Percentiles rank a stretch among this genome's conserved stretches.
These are phyloP conservation scores for Acanthamoeba rhysodes DNA, from an alignment of 208 protist species.

Conservation along the genomic window DNA sequence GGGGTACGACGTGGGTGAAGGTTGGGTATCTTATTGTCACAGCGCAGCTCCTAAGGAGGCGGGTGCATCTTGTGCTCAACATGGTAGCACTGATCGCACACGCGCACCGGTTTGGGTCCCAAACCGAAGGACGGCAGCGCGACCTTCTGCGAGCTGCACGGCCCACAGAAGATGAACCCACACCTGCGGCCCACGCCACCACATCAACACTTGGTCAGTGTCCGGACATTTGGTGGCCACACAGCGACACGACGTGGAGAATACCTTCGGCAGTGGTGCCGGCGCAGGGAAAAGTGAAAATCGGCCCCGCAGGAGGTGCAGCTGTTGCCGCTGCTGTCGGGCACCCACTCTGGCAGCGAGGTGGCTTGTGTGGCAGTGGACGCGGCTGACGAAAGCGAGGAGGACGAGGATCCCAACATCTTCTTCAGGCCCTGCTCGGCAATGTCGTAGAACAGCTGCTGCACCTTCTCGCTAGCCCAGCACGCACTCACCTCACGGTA, in stretches of 20 bases:
- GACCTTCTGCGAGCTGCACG: slow-evolving; percentile 43
- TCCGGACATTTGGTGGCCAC: too few relatives aligned
- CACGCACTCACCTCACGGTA: slow-evolving; percentile 27
- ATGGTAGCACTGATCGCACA: slow-evolving; percentile 54
- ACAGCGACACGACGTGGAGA: background rate
- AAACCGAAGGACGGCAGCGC: slow-evolving; percentile 29
- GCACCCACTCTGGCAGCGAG: slow-evolving; percentile 55
- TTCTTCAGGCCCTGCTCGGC: slow-evolving; percentile 34
- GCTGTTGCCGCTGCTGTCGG: slow-evolving; percentile 52
- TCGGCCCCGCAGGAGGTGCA: slow-evolving; percentile 44
- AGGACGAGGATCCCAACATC: background rate
- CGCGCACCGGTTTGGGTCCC: background rate
- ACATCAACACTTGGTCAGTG: background rate
- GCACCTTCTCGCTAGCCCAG: slow-evolving; percentile 28
- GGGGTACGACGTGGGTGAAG: too few relatives aligned
- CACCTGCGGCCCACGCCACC: background rate
- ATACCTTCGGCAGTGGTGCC: slow-evolving; percentile 26
- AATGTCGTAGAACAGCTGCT: background rate
- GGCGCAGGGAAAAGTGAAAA: slow-evolving; percentile 37
- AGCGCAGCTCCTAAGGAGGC: background rate
- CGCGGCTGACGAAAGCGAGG: background rate
- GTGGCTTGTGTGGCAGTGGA: background rate
- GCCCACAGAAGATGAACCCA: slow-evolving; percentile 63
- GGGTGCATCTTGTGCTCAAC: slow-evolving; percentile 12
- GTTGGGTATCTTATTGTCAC: background rate